Base-by-base conservation (phyloP, 2,329 filamentous ascomycete species). In the Colletotrichum sp. region DNA sequence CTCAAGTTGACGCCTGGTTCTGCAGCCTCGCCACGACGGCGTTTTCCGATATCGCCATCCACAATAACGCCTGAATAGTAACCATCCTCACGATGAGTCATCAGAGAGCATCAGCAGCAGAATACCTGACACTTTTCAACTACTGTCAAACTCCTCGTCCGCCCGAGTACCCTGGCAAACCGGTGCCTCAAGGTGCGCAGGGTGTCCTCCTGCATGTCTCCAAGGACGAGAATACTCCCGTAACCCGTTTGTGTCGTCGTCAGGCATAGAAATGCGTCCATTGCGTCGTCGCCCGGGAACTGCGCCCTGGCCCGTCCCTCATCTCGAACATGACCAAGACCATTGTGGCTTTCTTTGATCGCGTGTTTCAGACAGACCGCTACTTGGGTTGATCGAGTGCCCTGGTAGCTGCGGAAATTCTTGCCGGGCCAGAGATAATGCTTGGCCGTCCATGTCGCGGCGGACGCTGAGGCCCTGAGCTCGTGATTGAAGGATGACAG, bases 121-220 rank as follows among this genome's bases (percentile, higher is more conserved):
- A 1, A 55, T 24, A n/a, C 48, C 13, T 8, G 34, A 15, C 12
- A 36, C 0, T 7, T 15, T 36, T 15, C 0, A 10, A 24, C 18
- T n/a, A 55, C n/a, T 36, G 13, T 15, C 6, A 36, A 1, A 12
- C 18, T 21, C 10, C n/a, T 24, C n/a, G n/a, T 55, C 48, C 2
- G 48, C 48, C 2, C 1, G 10, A 55, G n/a, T 21, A 55, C 48
- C n/a, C 3, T 55, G 8, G 12, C 21, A 24, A 55, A 12, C n/a
- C 13, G n/a, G n/a, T 18, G 48, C n/a, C n/a, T 55, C 6, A 15
- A 55, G 48, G 10, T 55, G 16, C 18, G 48, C 48, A 21, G n/a
- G 48, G 13, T 2, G 5, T 55, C 48, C n/a, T 55, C 18, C 9
- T 21, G 5, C 4, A 24, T 24, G n/a, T 18, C n/a, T 55, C 9